Base-by-base conservation (phyloP, 2,329 filamentous ascomycete species). In the Boeremia lycopersici region DNA sequence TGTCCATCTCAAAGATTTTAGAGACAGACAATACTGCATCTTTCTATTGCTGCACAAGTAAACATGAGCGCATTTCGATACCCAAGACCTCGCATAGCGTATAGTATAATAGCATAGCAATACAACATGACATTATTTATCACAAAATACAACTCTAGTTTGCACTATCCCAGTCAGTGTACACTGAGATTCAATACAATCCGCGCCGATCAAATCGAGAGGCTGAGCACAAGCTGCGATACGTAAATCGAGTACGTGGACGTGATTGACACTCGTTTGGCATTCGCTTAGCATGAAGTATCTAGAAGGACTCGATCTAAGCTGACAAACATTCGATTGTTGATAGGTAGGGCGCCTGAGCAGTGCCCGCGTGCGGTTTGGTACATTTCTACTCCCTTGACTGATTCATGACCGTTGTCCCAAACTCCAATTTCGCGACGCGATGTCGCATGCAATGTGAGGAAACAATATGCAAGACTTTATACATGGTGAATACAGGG, bases 381-480 rank as follows among this genome's bases (percentile, higher is more conserved):
- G 17, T 19, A 36, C 34, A 36, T 36, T 19, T 11, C 17, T 17
- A 34, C 11, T 19, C 17, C n/a, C 34, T 11, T 6, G 6, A 36
- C 10, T 17, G 34, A 36, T 17, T 19, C 34, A 36, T 19, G 5
- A 10, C 11, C 15, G 17, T 17, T 8, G 19, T 17, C 17, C 34
- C 34, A 23, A 48, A 54, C 51, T 45, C 51, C 51, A 23, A 12
- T 17, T 40, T 13, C 29, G 30, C 52, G 31, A 50, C 36, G 30
- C 42, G 25, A 28, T 42, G 36, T 47, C 41, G 52, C 52, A 50
- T 55, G 46, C 52, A 55, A 29, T 26, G 35, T 26, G 19, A 31
- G 33, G 10, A 33, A 23, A 34, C n/a, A 56, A 31, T 17, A 35
- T 56, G 43, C 48, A 48, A 17, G 13, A 26, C n/a, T 39, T 51